Percentiles rank a stretch among this genome's conserved stretches.
These are phyloP conservation scores for Asterophora parasitica DNA, from an alignment of 768 basidiomycete genomes.

Conservation along the genomic window DNA sequence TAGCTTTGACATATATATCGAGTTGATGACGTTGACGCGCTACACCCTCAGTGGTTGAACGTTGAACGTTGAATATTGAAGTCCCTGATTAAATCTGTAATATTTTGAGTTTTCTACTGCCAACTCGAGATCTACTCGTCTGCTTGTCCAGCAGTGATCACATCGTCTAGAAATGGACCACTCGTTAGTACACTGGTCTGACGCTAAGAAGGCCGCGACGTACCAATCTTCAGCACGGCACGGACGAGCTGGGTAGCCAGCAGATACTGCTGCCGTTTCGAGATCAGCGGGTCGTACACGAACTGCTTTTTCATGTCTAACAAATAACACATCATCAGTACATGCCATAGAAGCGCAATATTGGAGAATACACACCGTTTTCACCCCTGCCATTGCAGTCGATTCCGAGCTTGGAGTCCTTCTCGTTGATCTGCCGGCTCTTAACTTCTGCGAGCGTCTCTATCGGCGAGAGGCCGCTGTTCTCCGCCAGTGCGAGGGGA, in stretches of 20 bases:
- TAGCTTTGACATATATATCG: too few relatives aligned
- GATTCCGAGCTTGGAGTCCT: constrained; percentile 82
- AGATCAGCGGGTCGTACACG: constrained; percentile 95
- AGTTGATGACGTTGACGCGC: too few relatives aligned
- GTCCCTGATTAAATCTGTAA: constrained; percentile 3
- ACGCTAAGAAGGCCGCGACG: constrained; percentile 18
- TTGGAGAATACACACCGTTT: constrained; percentile 55
- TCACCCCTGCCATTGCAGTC: constrained; percentile 85
- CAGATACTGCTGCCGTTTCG: constrained; percentile 94
- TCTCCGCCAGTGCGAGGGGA: constrained; percentile 95
- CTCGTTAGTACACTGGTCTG: background rate
- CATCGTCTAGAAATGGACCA: constrained; percentile 11
- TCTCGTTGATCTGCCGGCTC: constrained; percentile 86
- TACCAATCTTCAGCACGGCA: constrained; percentile 85
- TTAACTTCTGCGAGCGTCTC: constrained; percentile 96
- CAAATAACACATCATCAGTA: constrained; percentile 25
- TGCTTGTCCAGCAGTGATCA: constrained; percentile 16
- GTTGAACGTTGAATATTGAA: background rate
- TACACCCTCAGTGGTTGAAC: too few relatives aligned
- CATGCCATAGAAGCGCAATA: background rate
- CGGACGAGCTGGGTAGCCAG: constrained; percentile 94
- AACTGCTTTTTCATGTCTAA: constrained; percentile 97
- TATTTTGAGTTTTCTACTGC: background rate
- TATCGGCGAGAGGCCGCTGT: constrained; percentile 94
- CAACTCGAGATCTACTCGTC: constrained; percentile 11